Evolutionary conservation across 768 basidiomycete genomes (phyloP), one percentile per base, ranked within the genome.

Genomic region (Rhodotorula babjevae): DNA sequence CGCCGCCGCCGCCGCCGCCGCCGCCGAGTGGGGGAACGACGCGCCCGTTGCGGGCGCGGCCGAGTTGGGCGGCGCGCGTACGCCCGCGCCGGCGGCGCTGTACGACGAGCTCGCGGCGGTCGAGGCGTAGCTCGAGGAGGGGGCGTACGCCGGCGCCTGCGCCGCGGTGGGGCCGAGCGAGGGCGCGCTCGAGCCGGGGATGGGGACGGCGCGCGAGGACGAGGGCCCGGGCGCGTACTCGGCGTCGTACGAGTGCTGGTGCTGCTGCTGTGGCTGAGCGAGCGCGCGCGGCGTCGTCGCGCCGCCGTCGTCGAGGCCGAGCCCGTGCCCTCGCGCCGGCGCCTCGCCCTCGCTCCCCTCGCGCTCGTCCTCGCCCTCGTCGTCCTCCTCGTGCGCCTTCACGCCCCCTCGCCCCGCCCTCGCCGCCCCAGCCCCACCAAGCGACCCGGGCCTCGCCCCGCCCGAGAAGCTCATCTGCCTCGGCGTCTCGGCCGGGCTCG

Each of bases 401-500:
- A n/a, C n/a, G n/a, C n/a, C n/a, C n/a, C n/a, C n/a, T n/a, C n/a
- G n/a, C n/a, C n/a, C n/a, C n/a, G n/a, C n/a, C n/a, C n/a, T n/a
- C n/a, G n/a, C n/a, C n/a, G n/a, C n/a, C n/a, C n/a, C n/a, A n/a
- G n/a, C n/a, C n/a, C n/a, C n/a, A n/a, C n/a, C n/a, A n/a, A n/a
- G n/a, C 10, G 67, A 56, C 1, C 9, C 27, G 27, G 52, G 52
- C 4, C 31, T 36, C 2, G 21, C 7, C 19, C 6, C 19, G 15
- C 25, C 12, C 25, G 40, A 23, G 47, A 60, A 50, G 46, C 53
- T 42, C 25, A 21, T 3, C 47, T 46, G 27, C 9, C 63, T 49
- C 19, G 68, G 68, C 18, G 68, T 69, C 33, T 68, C 60, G 14
- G 66, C 63, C 2, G 73, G 67, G 6, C 63, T 61, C 31, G 52